Conservation (phyloP, 2,329 filamentous ascomycete species). For the Dendrostoma leiphaemia region DNA sequence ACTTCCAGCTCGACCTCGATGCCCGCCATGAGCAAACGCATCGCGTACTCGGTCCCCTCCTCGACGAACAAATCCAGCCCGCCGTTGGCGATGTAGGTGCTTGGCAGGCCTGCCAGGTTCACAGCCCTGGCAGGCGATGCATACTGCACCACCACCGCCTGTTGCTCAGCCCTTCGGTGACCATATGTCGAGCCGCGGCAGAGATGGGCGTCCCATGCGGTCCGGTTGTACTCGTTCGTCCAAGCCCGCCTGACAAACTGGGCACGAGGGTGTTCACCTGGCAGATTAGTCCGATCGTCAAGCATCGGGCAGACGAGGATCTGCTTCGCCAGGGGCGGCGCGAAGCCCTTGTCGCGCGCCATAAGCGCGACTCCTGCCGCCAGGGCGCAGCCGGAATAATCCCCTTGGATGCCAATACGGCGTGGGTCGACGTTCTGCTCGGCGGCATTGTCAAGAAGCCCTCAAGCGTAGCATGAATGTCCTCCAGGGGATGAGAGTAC, state of each 20-base stretch:
- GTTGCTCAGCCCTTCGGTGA: not conserved
- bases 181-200: no score
- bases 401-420: not conserved
- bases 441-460: not conserved
- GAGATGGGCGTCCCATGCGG: not conserved
- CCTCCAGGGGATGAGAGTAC: not conserved
- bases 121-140: not conserved
- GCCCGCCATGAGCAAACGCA: no score
- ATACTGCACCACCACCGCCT: not conserved
- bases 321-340: constrained; percentile 31
- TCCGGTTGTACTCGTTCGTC: not conserved
- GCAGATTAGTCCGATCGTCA: constrained; percentile 32
- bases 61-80: not conserved
- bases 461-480: not conserved
- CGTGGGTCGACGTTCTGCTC: not conserved
- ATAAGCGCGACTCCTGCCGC: constrained; percentile 29
- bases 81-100: not conserved
- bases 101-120: not conserved
- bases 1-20: no score
- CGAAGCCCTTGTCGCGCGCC: constrained; percentile 9
- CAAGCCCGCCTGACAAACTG: no score
- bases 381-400: not conserved
- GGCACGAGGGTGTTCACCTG: no score
- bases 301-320: constrained; percentile 37
- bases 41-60: not conserved